Evolutionary conservation across 164 flowering plant genomes (phyloP).

Genomic region (Annona cherimola): DNA sequence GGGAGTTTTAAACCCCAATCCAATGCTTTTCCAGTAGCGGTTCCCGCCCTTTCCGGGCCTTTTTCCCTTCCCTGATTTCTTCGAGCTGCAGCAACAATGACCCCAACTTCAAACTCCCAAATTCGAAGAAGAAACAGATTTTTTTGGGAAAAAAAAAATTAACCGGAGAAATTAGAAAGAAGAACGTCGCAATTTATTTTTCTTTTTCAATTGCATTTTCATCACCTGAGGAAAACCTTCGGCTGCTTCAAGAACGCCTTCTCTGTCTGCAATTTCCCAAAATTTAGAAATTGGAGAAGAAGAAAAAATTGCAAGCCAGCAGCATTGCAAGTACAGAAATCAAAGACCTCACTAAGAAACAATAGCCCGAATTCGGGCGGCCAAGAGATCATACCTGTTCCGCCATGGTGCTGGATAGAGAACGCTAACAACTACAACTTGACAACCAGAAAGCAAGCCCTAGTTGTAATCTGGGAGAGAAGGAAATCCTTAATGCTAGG

Average conservation of each 20-base stretch:
- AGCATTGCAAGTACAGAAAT: background rate
- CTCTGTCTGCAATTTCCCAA: conserved; percentile 13
- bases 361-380: background rate
- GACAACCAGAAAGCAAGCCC: conserved; percentile 1
- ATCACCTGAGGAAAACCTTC: conserved; percentile 17
- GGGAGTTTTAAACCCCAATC: conserved; percentile 26
- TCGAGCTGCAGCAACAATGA: conserved; percentile 29
- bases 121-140: background rate
- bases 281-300: background rate
- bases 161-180: background rate
- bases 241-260: conserved; percentile 22
- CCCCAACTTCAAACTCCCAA: background rate
- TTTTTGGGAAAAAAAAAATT: background rate
- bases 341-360: background rate
- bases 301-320: background rate
- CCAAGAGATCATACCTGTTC: conserved; percentile 10
- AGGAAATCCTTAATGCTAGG: background rate
- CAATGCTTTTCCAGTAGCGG: conserved; percentile 45
- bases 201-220: background rate
- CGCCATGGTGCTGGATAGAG: conserved; percentile 10
- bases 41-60: conserved; percentile 56
- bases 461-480: background rate
- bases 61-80: conserved; percentile 51
- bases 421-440: background rate
- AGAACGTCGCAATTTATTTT: background rate